Conservation (phyloP, 169 alveolate species). For the Plasmodium billcollinsi region DNA sequence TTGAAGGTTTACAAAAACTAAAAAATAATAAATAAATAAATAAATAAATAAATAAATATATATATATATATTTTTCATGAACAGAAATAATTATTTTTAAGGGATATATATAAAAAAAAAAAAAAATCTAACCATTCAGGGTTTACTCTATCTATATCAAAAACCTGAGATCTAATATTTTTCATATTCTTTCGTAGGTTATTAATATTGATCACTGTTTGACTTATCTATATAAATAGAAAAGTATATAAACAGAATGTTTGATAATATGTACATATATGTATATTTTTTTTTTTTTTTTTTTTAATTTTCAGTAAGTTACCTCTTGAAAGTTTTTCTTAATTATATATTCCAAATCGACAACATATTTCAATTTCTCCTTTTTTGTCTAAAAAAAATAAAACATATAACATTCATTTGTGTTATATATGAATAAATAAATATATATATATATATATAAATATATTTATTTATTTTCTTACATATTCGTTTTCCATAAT, state of each 20-base stretch:
- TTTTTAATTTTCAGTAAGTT: background rate
- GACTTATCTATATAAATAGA: constrained; percentile 14
- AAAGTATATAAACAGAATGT: background rate
- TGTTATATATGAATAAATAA: background rate
- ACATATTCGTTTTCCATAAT: constrained; percentile 44
- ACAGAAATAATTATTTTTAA: background rate
- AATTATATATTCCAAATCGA: constrained; percentile 51
- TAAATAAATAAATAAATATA: constrained; percentile 1
- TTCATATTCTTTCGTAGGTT: constrained; percentile 49
- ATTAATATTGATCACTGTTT: constrained; percentile 37
- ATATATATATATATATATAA: background rate
- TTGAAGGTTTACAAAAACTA: constrained; percentile 58
- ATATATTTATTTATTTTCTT: constrained; percentile 3
- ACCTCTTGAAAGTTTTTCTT: constrained; percentile 62
- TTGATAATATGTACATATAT: background rate
- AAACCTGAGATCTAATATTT: constrained; percentile 35
- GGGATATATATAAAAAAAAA: background rate
- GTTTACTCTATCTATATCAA: constrained; percentile 25
- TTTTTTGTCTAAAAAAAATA: constrained; percentile 26
- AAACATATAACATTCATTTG: background rate
- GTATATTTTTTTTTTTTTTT: background rate
- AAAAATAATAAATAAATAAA: background rate
- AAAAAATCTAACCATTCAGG: constrained; percentile 43
- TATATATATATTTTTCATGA: background rate
- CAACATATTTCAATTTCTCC: constrained; percentile 35